Conservation (phyloP, 164 flowering plant species). For the Amborella trichopoda region DNA sequence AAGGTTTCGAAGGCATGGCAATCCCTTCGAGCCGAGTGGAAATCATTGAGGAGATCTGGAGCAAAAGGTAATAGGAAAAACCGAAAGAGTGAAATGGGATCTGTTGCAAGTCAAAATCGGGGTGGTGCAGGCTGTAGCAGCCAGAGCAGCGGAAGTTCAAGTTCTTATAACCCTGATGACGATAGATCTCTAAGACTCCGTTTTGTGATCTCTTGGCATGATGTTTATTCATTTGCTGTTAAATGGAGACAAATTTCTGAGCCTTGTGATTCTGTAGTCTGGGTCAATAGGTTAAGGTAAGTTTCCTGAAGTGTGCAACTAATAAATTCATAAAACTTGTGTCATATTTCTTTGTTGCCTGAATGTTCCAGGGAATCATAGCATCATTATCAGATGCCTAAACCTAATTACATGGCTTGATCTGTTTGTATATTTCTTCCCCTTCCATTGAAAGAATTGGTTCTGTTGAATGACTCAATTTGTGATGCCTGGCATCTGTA, state of each 20-base stretch:
- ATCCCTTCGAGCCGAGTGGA: slow-evolving; percentile 67
- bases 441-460: no score
- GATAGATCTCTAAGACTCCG: slow-evolving; percentile 39
- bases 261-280: slow-evolving; percentile 96
- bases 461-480: no score
- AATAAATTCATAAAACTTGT: neutral
- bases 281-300: slow-evolving; percentile 93
- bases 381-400: no score
- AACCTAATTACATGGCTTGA: no score
- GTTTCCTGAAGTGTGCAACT: neutral
- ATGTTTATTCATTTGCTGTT: slow-evolving; percentile 75
- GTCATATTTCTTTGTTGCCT: no score
- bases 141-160: slow-evolving; percentile 61
- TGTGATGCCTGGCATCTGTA: no score
- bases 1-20: slow-evolving; percentile 94
- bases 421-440: no score
- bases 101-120: slow-evolving; percentile 61
- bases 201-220: slow-evolving; percentile 62
- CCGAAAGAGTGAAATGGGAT: slow-evolving; percentile 49
- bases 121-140: slow-evolving; percentile 93
- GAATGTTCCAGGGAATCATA: no score
- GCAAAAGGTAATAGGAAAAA: slow-evolving; percentile 49
- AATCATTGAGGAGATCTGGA: slow-evolving; percentile 40
- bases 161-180: slow-evolving; percentile 38
- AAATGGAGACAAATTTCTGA: slow-evolving; percentile 99